Evolutionary conservation across 768 basidiomycete genomes (phyloP), one percentile per base, ranked within the genome.

Genomic region (button mushroom (Agaricus bisporus)): DNA sequence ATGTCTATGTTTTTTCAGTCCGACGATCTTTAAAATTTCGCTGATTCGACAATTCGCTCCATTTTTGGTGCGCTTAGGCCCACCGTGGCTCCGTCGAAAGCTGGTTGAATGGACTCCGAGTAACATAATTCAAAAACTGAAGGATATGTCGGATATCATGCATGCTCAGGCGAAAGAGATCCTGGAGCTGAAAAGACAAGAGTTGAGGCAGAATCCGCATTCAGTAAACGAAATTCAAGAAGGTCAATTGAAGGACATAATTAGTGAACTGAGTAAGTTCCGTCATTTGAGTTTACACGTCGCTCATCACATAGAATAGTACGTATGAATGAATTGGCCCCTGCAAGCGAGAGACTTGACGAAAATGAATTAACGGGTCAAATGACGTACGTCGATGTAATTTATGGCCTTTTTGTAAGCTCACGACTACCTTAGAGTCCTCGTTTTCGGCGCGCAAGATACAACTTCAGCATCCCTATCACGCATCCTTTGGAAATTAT

Each of bases 371-470:
- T 79, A 25, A 68, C 75, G 1, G 77, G 74, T 0, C 77, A 79
- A 55, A 75, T 78, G 73, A 76, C 76, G 77, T 76, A 58, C 41
- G 73, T 62, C 42, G 15, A 28, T 22, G 9, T 35, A 12, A 11
- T 37, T 18, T 29, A n/a, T 35, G 11, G 22, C 25, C 48, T 22
- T 11, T 11, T 14, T 9, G 15, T 4, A 3, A 25, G 22, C 49
- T 52, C 29, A 49, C 54, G 39, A 22, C 26, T 54, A 39, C 25
- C 18, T 5, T 35, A 78, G 76, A 3, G 75, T 78, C 12, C 60
- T 80, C 26, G 72, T 78, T 15, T 77, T 80, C 57, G 76, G 77
- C 2, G 78, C 74, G 2, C 74, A 75, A 52, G 78, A 79, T 53
- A 80, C 78, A 7, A 75, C 76, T 0, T 72, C 77, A 2, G 71